A percentile compares a stretch with the other conserved stretches of the same genome.
These are phyloP conservation scores for Bisporella sp. DNA, from an alignment of 2,329 filamentous ascomycete genomes.

Conservation along the genomic window DNA sequence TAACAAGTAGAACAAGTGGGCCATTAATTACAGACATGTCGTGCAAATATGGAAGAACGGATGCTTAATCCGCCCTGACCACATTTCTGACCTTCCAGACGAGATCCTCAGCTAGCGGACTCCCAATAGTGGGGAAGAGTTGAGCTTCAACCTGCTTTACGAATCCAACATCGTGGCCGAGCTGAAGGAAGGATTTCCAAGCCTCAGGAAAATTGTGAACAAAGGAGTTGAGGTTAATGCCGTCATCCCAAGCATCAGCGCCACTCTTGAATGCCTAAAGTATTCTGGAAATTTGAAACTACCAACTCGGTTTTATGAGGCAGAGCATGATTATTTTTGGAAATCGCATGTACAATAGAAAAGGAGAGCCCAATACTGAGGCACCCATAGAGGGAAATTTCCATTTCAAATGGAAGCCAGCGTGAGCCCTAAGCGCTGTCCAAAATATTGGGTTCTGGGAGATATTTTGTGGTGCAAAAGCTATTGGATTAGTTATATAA, in stretches of 20 bases:
- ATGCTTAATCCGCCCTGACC: slow-evolving; percentile 64
- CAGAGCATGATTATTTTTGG: slow-evolving; percentile 69
- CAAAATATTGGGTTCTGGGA: no score
- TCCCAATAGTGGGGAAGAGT: no score
- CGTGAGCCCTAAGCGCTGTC: background rate
- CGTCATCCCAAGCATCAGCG: slow-evolving; percentile 51
- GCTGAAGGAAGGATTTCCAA: no score
- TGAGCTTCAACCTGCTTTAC: no score
- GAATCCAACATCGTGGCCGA: no score
- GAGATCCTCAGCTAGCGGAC: slow-evolving; percentile 34
- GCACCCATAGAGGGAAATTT: slow-evolving; percentile 34
- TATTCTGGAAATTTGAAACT: slow-evolving; percentile 51
- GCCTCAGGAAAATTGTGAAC: slow-evolving; percentile 29
- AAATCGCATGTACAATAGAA: slow-evolving; percentile 55
- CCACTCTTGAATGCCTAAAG: slow-evolving; percentile 62
- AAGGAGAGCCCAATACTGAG: slow-evolving; percentile 43
- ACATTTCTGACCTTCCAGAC: slow-evolving; percentile 53
- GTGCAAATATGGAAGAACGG: slow-evolving; percentile 61
- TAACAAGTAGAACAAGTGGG: slow-evolving; percentile 52
- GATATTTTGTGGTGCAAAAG: no score
- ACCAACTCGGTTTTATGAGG: slow-evolving; percentile 64
- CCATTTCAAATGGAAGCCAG: background rate
- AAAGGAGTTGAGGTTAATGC: slow-evolving; percentile 49
- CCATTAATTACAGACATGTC: slow-evolving; percentile 42
- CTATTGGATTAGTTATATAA: no score